Base-by-base conservation (phyloP, 106 monocot species). In the Agapanthus africanus region DNA sequence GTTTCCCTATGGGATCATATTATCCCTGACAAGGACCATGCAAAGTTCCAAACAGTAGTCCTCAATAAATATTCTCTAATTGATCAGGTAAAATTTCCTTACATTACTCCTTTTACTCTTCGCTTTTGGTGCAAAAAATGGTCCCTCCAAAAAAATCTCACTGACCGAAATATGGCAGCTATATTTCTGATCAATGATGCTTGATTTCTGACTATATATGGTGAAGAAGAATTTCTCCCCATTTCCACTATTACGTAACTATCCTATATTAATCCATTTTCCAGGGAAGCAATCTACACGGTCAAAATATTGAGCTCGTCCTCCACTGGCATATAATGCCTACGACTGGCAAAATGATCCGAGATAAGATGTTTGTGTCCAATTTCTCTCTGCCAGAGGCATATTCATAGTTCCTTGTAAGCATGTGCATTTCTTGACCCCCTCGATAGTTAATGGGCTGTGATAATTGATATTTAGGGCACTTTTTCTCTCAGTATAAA, bases 41-140 rank as follows among this genome's bases (percentile, higher is more conserved):
- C 61, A 11, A 61, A 61, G 35, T 61, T 61, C 36, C 36, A 61
- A 36, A 61, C 2, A 61, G n/a, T 61, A 35, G 61, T 61, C 6
- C 35, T 19, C 33, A 61, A 61, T 65, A 77, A 78, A 63, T 81
- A 85, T 81, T 71, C 80, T 46, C 74, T 85, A 26, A 81, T 78
- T 27, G 85, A 85, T 68, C 85, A 85, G 85, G 85, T 65, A 63
- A 37, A 42, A 26, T 47, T 4, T 69, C 35, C 5, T n/a, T 36
- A 19, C 31, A 26, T 46, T 4, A 46, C 21, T 27, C 13, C n/a
- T 57, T 11, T 23, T 37, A 0, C 27, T 11, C 10, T 14, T 44
- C 31, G 4, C 11, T 14, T n/a, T 10, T 32, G 32, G 31, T 59
- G 1, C 32, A 59, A 1, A 59, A 15, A 32, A 28, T 32, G 61